phyloP scores from a whole-genome alignment of 176 grass and related monocot species.

The Coix lacrymajobi region DNA sequence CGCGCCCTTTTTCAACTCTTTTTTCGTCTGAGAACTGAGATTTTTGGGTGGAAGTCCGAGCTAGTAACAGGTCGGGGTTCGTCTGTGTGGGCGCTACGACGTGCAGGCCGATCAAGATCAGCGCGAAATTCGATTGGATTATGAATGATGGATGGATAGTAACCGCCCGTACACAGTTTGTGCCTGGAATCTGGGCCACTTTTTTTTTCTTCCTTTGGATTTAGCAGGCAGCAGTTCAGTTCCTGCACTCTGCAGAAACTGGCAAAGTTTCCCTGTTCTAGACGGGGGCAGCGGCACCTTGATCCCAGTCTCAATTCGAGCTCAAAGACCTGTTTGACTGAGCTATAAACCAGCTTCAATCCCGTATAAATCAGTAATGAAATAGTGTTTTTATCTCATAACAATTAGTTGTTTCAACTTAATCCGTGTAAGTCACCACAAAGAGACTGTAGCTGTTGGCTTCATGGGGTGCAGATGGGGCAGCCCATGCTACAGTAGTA shows the following conservation, averaged over 20 bases:
- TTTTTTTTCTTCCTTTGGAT: background rate
- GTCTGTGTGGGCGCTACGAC: background rate
- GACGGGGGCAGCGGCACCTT: background rate
- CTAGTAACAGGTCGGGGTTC: background rate
- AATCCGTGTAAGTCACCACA: background rate
- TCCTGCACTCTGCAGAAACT: background rate
- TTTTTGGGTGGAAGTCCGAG: too few species aligned
- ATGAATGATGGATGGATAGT: conserved; percentile 1
- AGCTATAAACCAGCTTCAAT: too few species aligned
- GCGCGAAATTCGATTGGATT: conserved; percentile 7
- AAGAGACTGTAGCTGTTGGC: background rate
- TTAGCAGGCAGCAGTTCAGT: background rate
- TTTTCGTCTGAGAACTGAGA: too few species aligned
- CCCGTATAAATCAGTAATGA: too few species aligned
- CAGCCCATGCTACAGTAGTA: background rate
- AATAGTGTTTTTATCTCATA: too few species aligned
- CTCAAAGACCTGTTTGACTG: too few species aligned
- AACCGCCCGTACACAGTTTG: background rate
- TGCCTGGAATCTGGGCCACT: background rate
- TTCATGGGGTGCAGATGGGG: background rate
- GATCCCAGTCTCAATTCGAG: background rate
- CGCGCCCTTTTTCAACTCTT: background rate
- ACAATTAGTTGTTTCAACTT: too few species aligned
- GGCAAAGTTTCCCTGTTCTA: background rate
- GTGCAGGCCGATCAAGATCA: background rate